Conservation (phyloP, 2,329 filamentous ascomycete species). For the Penicillium crustosum region DNA sequence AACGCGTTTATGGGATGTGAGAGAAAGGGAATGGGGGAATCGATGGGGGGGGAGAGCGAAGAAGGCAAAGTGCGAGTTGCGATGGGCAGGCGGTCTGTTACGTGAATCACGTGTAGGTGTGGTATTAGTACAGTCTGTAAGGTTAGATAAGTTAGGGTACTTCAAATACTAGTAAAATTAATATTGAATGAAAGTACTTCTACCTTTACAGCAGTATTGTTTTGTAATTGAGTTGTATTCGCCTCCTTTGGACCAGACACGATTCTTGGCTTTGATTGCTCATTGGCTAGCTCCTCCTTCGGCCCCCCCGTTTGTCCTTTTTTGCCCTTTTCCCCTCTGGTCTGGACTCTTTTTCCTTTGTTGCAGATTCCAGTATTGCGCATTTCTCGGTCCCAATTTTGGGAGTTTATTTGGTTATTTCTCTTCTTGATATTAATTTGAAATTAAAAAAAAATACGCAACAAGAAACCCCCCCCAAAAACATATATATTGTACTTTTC, state of each 20-base stretch:
- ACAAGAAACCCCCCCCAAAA: neutral
- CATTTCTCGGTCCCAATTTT: neutral
- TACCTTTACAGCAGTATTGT: neutral
- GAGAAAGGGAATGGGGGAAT: slow-evolving; percentile 35
- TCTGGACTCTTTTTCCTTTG: slow-evolving; percentile 6
- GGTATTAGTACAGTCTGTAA: neutral
- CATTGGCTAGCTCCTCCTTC: neutral
- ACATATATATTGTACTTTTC: neutral
- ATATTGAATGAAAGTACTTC: neutral
- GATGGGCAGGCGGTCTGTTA: slow-evolving; percentile 27
- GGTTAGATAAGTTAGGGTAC: neutral
- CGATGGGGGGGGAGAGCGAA: slow-evolving; percentile 35
- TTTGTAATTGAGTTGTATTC: neutral
- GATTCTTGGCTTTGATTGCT: neutral
- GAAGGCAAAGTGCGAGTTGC: slow-evolving; percentile 37
- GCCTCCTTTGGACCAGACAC: neutral
- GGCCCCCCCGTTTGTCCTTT: slow-evolving; percentile 1
- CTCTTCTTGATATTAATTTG: neutral
- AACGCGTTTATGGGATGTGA: slow-evolving; percentile 44
- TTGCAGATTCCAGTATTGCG: neutral
- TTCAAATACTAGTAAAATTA: neutral
- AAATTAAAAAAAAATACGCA: neutral
- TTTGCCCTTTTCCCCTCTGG: slow-evolving; percentile 9
- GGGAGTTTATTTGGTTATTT: neutral
- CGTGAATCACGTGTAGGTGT: slow-evolving; percentile 26